Evolutionary conservation across 129 eudicot genomes (phyloP), one percentile per base, ranked within the genome.

Genomic region (Rutidosis leptorrhynchoides): DNA sequence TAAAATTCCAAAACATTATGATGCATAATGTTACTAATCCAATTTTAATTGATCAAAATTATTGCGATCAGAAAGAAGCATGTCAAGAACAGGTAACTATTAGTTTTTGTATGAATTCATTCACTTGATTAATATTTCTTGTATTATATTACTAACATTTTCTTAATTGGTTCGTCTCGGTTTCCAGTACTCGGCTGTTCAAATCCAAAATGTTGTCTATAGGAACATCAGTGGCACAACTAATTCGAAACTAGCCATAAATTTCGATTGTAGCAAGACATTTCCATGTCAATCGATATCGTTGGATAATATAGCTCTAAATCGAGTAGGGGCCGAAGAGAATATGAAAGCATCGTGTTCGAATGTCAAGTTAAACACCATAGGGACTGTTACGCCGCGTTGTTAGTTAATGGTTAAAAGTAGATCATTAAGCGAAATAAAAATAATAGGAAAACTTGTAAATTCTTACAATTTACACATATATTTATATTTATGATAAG

Each of bases 11-110:
- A 68, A 81, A 93, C 51, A 83, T 93, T 22, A 23, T 61, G 20
- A 85, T 93, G 98, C 74, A 46, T 22, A 81, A 93, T 27, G 98
- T 93, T 25, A 73, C 57, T 25, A 83, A 88, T 51, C 98, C 98
- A 22, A 83, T 93, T 9, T 84, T 89, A 62, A 84, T 93, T 72
- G 79, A 93, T 61, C 98, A 93, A 58, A 30, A 82, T 69, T 93
- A 93, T 57, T 93, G 98, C 58, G 98, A 93, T 60, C 75, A 75
- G 54, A 55, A 75, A 16, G 78, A 76, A 61, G 62, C 73, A 21
- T 92, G 98, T 70, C 64, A 63, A 0, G 66, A 77, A 64, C 83
- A 81, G 98, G 98, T 92, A 64, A 12, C 24, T 51, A 63, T 62
- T 17, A 53, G 26, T 29, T 46, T 54, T 46, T 32, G 32, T 9